These are phyloP conservation scores for Poterioochromonas sp. DNA, from an alignment of 352 stramenopile species.

Conservation along the genomic window DNA sequence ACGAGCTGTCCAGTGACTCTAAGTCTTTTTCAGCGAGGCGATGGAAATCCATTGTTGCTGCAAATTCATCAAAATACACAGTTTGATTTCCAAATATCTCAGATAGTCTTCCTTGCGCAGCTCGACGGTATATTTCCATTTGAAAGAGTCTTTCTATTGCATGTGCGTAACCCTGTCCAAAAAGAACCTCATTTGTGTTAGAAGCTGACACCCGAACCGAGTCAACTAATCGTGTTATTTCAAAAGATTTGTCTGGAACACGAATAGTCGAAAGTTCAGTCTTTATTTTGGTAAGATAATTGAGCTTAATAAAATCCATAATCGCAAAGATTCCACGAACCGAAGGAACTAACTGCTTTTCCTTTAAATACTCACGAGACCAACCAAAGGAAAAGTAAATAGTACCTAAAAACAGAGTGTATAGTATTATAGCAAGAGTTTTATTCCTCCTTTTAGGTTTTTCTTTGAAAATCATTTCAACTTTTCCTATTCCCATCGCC, in stretches of 20 bases:
- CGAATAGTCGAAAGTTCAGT: background rate
- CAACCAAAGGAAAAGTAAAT: background rate
- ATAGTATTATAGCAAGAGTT: background rate
- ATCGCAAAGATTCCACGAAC: background rate
- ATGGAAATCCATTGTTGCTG: background rate
- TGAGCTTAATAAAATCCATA: background rate
- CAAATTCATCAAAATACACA: background rate
- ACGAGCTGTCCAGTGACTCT: no score
- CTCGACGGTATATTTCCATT: background rate
- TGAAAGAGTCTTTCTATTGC: constrained; percentile 15
- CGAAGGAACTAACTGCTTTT: no score
- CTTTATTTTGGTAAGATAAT: background rate
- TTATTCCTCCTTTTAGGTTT: background rate
- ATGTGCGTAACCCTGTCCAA: constrained; percentile 9
- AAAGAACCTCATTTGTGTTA: background rate
- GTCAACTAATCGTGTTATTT: background rate
- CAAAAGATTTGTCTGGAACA: background rate
- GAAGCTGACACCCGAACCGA: background rate
- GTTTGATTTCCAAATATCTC: constrained; percentile 12
- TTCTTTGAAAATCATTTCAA: background rate
- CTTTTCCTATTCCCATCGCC: background rate
- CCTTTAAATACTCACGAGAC: no score
- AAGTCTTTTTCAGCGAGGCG: background rate
- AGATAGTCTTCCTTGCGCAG: background rate
- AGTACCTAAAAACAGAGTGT: background rate